Evolutionary conservation across 1,284 basidiomycete genomes (phyloP).

Genomic region (Cerioporus squamosus): DNA sequence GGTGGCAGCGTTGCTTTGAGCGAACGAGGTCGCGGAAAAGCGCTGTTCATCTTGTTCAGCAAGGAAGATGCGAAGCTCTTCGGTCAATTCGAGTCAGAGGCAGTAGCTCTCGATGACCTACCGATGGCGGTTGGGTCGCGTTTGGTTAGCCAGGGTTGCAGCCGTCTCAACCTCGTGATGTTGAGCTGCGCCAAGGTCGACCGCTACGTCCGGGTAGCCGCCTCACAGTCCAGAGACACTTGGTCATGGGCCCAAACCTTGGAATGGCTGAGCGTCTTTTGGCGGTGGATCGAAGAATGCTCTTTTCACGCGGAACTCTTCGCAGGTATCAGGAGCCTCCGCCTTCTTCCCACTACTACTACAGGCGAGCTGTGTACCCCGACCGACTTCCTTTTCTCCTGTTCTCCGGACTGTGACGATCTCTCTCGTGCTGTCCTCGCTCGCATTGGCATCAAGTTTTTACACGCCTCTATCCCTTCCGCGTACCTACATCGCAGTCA

Average conservation of each 20-base stretch:
- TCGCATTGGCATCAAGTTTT: constrained; percentile 5
- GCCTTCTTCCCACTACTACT: constrained; percentile 3
- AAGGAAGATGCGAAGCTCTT: constrained; percentile 7
- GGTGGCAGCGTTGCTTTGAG: not conserved
- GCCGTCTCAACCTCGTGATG: constrained; percentile 1
- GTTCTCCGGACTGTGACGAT: not conserved
- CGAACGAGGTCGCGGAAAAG: not conserved
- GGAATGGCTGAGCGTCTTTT: constrained; percentile 4
- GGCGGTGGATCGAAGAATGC: constrained; percentile 1
- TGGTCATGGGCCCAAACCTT: constrained; percentile 3
- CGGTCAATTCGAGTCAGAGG: constrained; percentile 3
- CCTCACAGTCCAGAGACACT: not conserved
- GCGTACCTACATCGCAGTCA: not conserved
- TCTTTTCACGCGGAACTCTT: not conserved
- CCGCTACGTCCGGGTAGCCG: not conserved
- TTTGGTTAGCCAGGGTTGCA: not conserved
- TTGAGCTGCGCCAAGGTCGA: not conserved
- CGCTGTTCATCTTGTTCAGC: constrained; percentile 1
- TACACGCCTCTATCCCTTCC: constrained; percentile 5
- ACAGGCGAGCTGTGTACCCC: not conserved
- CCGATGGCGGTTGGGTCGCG: not conserved
- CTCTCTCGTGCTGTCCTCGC: not conserved
- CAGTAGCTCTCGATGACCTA: constrained; percentile 3
- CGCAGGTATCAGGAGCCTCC: not conserved
- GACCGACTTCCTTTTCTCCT: not conserved